Evolutionary conservation across 306 rosid genomes (phyloP).

Genomic region (Potentilla sterilis): DNA sequence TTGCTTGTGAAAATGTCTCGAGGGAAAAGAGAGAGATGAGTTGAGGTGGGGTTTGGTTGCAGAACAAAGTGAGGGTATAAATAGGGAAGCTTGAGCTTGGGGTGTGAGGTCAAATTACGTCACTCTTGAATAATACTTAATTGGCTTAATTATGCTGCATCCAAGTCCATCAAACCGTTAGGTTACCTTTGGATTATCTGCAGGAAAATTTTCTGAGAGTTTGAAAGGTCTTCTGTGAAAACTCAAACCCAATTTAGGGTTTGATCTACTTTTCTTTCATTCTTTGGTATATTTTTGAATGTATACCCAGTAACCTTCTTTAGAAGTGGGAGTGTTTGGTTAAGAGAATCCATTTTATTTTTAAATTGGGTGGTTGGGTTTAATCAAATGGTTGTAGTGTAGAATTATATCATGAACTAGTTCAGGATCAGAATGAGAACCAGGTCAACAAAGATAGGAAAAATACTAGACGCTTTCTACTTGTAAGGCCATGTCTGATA

Average conservation of each 20-base stretch:
- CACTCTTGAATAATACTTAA: neutral
- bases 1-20: neutral
- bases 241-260: neutral
- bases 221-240: slow-evolving; percentile 2
- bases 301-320: neutral
- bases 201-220: neutral
- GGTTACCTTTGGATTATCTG: slow-evolving; percentile 11
- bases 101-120: neutral
- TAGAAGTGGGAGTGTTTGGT: neutral
- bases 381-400: neutral
- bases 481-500: neutral
- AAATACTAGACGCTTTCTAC: neutral
- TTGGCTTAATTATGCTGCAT: slow-evolving; percentile 3
- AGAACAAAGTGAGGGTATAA: neutral
- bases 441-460: slow-evolving; percentile 11
- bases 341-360: neutral
- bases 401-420: neutral
- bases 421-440: neutral
- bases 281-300: neutral
- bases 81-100: neutral
- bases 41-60: slow-evolving; percentile 7
- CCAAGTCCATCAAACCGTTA: slow-evolving; percentile 1
- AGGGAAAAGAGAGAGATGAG: neutral
- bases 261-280: neutral
- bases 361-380: slow-evolving; percentile 1